Base-by-base conservation (phyloP, 2,329 filamentous ascomycete genomes). In the Apiospora marii region DNA sequence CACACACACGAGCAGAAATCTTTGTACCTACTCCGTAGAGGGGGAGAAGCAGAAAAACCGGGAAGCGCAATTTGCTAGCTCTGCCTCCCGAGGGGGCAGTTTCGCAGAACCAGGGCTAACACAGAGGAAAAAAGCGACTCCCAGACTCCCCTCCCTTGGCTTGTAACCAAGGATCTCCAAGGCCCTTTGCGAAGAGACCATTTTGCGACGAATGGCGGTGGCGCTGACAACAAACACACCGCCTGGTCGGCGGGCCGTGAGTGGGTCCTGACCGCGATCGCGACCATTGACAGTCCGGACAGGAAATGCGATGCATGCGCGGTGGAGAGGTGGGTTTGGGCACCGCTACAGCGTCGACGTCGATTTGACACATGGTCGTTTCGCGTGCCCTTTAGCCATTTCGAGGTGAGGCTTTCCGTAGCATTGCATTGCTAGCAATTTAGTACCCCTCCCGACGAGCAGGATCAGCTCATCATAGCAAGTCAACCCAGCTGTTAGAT, bases 311-410 rank as follows among this genome's bases (percentile, higher is more conserved):
- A 53, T 70, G 48, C 68, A 70, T 19, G 34, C 27, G 46, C 58
- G 14, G 68, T 70, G 68, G 68, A 70, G 68, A 24, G 68, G 46
- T 58, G 68, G 48, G 13, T 22, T 70, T 41, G 68, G 68, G 68
- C 68, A 70, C 68, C 68, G 58, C 68, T 58, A 70, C 68, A 70
- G 68, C 68, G 58, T 70, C 68, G 24, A 48, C 49, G 8, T 43
- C 34, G 16, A 70, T 70, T 70, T 41, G 68, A 58, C 48, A 58
- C 68, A 70, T 51, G 68, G 48, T 37, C 48, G 48, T 19, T 41
- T 69, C 68, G 44, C 27, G 10, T 48, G 48, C 46, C 44, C 22
- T 43, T 30, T 41, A 51, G 34, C 44, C 68, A 43, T 19, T 37
- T n/a, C 34, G 48, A 48, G 30, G 37, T 27, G 48, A 46, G 19